Conservation (phyloP, 2,329 filamentous ascomycete genomes). For the Cercospora sp. region DNA sequence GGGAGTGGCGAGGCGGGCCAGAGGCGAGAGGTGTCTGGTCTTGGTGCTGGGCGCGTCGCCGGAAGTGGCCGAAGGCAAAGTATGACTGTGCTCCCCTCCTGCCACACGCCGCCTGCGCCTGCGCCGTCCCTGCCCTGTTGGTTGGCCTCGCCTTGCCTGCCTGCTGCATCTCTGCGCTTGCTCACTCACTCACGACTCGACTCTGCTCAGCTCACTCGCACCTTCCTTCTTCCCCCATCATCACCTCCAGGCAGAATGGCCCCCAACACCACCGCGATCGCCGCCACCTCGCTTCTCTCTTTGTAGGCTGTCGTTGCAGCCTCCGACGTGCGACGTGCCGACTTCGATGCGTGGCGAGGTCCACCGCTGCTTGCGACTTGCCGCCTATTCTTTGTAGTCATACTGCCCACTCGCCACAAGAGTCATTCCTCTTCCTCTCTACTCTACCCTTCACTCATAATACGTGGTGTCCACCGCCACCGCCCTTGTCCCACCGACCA, state of each 20-base stretch:
- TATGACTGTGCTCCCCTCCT: conserved; percentile 6
- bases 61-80: conserved; percentile 2
- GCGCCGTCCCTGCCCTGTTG: background rate
- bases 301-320: background rate
- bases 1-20: background rate
- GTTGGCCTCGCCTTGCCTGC: background rate
- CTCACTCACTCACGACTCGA: background rate
- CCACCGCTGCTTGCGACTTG: conserved; percentile 9
- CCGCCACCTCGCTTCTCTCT: conserved; percentile 3
- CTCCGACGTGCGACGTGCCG: background rate
- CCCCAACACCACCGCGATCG: conserved; percentile 5
- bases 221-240: conserved; percentile 51
- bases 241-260: conserved; percentile 5
- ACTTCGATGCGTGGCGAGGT: conserved; percentile 2
- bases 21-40: background rate
- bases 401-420: conserved; percentile 9
- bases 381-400: conserved; percentile 14
- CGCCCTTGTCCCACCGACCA: background rate
- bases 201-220: conserved; percentile 35
- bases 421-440: background rate
- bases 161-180: background rate
- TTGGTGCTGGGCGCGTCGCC: background rate
- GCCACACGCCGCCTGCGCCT: background rate
- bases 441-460: background rate
- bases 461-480: background rate